phyloP scores from a whole-genome alignment of 768 basidiomycete species.

The Termitomyces sp. region DNA sequence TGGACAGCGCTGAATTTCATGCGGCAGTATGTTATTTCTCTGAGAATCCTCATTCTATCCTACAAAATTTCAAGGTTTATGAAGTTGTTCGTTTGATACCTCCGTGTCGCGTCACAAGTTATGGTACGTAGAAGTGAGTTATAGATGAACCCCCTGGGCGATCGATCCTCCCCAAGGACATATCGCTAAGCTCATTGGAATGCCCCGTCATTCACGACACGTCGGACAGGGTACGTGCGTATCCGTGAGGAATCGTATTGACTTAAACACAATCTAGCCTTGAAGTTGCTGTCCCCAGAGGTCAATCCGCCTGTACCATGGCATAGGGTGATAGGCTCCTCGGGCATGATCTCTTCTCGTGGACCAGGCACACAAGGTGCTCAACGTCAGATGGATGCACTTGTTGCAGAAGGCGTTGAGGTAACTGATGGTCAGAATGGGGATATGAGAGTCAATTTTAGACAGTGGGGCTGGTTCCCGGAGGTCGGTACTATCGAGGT shows the following conservation, averaged over 20 bases:
- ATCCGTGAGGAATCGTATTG: background rate
- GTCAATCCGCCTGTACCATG: slow-evolving; percentile 71
- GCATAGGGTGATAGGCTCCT: slow-evolving; percentile 72
- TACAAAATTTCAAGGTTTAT: slow-evolving; percentile 53
- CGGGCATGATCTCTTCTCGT: slow-evolving; percentile 76
- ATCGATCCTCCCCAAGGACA: slow-evolving; percentile 46
- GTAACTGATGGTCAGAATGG: slow-evolving; percentile 57
- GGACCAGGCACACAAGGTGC: slow-evolving; percentile 84
- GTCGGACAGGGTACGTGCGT: slow-evolving; percentile 69
- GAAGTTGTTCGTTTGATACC: slow-evolving; percentile 71
- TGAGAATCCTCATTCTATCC: background rate
- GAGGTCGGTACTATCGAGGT: slow-evolving; percentile 17
- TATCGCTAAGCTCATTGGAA: slow-evolving; percentile 75
- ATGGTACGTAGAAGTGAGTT: slow-evolving; percentile 44
- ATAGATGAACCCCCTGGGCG: background rate
- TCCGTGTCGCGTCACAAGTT: slow-evolving; percentile 64
- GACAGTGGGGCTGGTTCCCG: slow-evolving; percentile 69
- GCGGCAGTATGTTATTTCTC: slow-evolving; percentile 39
- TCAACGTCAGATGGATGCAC: slow-evolving; percentile 65
- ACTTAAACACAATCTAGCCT: slow-evolving; percentile 41
- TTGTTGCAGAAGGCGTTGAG: slow-evolving; percentile 81
- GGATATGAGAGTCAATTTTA: slow-evolving; percentile 56
- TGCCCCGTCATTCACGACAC: slow-evolving; percentile 76
- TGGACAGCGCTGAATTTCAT: slow-evolving; percentile 65
- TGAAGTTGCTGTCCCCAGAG: slow-evolving; percentile 66